Base-by-base conservation (phyloP, 257 asterid genomes). In the Fraxinus pennsylvanica region DNA sequence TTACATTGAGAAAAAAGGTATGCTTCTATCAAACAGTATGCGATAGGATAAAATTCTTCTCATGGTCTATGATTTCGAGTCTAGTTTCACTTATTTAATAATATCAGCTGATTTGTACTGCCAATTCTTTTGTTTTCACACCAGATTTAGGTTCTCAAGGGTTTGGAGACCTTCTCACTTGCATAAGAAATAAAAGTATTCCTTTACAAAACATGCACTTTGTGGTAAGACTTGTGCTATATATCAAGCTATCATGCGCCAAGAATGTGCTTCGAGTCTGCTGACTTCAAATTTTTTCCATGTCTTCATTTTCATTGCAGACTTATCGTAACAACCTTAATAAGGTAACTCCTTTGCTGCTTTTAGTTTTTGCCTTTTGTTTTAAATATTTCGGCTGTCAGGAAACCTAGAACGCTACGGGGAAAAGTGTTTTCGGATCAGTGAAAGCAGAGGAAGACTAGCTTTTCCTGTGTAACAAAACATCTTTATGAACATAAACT, bases 131-230 rank as follows among this genome's bases (percentile, higher is more conserved):
- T 83, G 81, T 63, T 78, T 84, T 82, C 82, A 35, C 73, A 68
- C 81, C 89, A 95, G 99, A 95, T 80, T 83, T 95, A 90, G 97
- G 98, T 71, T 93, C 97, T 80, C 90, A 91, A 81, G 98, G 99
- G 63, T 95, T 95, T 71, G 98, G 99, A 59, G 97, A 95, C 89
- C 90, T 95, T 63, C 94, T 95, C 77, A 88, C 92, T 76, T 86
- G 96, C 77, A 91, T 95, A 79, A 87, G 99, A 84, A 87, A 90
- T 78, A 91, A 89, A 82, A 91, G 80, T 70, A 89, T 91, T 45
- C 93, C 96, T n/a, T 98, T 95, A 85, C 93, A 90, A 73, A 91
- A 91, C 86, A 95, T 95, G 97, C 99, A 95, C 90, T 95, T 95
- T 79, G 99, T 93, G 96, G 99, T 95, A 90, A 93, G 93, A 85